Conservation (phyloP, 2,329 filamentous ascomycete species). For the Metarhizium album region DNA sequence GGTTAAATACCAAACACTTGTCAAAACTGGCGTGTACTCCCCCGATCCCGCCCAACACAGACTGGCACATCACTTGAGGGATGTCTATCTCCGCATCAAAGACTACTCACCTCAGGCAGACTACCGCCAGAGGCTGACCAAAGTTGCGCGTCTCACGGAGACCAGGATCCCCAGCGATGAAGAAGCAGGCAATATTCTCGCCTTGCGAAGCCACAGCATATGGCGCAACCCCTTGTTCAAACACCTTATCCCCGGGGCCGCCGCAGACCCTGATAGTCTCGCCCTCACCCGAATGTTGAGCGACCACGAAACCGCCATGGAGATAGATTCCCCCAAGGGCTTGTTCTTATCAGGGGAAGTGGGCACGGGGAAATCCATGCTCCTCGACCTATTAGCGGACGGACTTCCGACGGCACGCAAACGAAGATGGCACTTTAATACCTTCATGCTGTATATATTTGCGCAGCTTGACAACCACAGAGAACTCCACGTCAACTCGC, state of each 20-base stretch:
- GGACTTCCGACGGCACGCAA: conserved; percentile 65
- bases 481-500: conserved; percentile 18
- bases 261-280: conserved; percentile 45
- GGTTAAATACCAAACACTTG: conserved; percentile 61
- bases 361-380: conserved; percentile 74
- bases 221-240: conserved; percentile 48
- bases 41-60: conserved; percentile 65
- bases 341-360: conserved; percentile 73
- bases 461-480: conserved; percentile 60
- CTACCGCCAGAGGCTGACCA: conserved; percentile 54
- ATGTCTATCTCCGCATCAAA: conserved; percentile 63
- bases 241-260: conserved; percentile 42
- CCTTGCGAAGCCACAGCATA: conserved; percentile 42
- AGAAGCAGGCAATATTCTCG: conserved; percentile 28
- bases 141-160: conserved; percentile 40
- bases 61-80: conserved; percentile 64
- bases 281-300: conserved; percentile 60
- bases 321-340: conserved; percentile 61
- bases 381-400: conserved; percentile 73
- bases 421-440: conserved; percentile 72
- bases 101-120: conserved; percentile 66
- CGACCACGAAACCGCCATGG: conserved; percentile 58
- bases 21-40: conserved; percentile 54
- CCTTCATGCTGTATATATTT: conserved; percentile 72
- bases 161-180: conserved; percentile 17